Percentiles rank a stretch among this genome's conserved stretches.
Evolutionary conservation across 495 filamentous ascomycete genomes (phyloP).

Genomic region (Podospora pseudopauciseta): DNA sequence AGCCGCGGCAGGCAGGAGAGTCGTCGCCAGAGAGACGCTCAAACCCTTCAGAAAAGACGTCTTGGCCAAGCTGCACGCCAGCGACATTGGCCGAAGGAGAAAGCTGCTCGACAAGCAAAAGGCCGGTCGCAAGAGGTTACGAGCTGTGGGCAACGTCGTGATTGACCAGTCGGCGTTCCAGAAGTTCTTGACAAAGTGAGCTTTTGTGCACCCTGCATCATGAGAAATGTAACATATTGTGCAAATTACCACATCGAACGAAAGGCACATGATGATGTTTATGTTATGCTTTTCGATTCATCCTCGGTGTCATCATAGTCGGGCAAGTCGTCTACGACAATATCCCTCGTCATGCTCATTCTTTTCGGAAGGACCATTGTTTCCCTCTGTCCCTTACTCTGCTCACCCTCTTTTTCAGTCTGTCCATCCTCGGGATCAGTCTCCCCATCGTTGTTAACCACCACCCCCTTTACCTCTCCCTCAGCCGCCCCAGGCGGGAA

Average conservation of each 20-base stretch:
- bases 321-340: no score
- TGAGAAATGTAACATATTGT: background rate
- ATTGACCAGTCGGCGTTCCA: constrained; percentile 96
- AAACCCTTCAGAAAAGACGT: constrained; percentile 97
- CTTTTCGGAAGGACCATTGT: no score
- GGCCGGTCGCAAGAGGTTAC: constrained; percentile 84
- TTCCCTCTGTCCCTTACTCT: no score
- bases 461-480: no score
- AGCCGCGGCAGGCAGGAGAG: constrained; percentile 74
- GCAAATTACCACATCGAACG: background rate
- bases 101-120: constrained; percentile 97
- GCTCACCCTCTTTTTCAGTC: no score
- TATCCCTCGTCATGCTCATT: no score
- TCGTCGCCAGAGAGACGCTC: constrained; percentile 90
- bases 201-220: background rate
- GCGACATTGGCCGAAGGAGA: constrained; percentile 73
- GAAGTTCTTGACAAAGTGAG: constrained; percentile 64
- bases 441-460: no score
- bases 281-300: background rate
- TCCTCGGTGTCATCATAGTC: background rate
- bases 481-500: no score
- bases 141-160: constrained; percentile 69
- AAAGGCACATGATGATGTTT: background rate
- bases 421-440: no score
- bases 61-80: constrained; percentile 87